A percentile compares a stretch with the other conserved stretches of the same genome.
Evolutionary conservation across 139 green algal genomes (phyloP).

Genomic region (Monoraphidium neglectum): DNA sequence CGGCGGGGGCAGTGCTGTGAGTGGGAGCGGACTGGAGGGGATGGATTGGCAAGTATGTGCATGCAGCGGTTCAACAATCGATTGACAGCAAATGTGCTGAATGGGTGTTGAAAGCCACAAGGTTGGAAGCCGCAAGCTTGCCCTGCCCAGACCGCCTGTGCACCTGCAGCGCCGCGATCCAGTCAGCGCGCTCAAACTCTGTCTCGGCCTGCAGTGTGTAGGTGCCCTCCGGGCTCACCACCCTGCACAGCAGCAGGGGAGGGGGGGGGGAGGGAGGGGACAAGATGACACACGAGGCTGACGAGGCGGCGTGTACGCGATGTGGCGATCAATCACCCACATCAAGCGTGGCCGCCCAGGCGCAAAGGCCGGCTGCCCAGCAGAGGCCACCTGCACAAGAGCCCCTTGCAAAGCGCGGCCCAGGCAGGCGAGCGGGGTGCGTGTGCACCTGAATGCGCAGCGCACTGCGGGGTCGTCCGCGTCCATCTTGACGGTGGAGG

Average conservation of each 20-base stretch:
- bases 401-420: no score
- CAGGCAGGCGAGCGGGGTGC: no score
- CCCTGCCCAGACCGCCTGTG: not conserved
- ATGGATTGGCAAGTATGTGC: conserved; percentile 10
- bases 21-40: no score
- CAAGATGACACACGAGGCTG: no score
- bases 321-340: no score
- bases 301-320: no score
- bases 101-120: not conserved
- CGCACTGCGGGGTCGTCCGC: conserved; percentile 65
- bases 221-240: conserved; percentile 76
- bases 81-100: not conserved
- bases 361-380: no score
- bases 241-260: conserved; percentile 39
- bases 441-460: conserved; percentile 39
- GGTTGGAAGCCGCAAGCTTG: not conserved
- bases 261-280: no score
- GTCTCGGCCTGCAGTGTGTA: conserved; percentile 86
- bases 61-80: not conserved
- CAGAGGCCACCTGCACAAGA: no score
- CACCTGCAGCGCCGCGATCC: conserved; percentile 80
- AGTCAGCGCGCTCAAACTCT: conserved; percentile 71
- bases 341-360: no score
- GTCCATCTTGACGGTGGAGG: conserved; percentile 85
- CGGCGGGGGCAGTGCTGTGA: not conserved